A percentile compares a stretch with the other conserved stretches of the same genome.
Conservation (phyloP, 495 filamentous ascomycete species). For the Aspergillus kassunensis region DNA sequence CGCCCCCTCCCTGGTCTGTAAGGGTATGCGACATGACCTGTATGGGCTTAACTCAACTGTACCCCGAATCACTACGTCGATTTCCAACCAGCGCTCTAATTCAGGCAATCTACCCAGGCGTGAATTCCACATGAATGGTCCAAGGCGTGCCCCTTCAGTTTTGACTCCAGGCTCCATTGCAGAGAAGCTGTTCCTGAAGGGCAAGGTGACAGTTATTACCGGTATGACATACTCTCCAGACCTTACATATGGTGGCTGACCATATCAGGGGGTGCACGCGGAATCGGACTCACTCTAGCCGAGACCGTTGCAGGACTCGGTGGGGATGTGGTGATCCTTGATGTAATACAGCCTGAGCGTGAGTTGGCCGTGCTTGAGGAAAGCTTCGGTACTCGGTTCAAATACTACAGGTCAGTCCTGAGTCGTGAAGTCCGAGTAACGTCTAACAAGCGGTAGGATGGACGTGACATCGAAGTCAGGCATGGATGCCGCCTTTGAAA, state of each 20-base stretch:
- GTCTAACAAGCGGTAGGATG: neutral
- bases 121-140: neutral
- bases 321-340: conserved; percentile 1
- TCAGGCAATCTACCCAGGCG: no score
- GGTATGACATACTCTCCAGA: neutral
- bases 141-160: neutral
- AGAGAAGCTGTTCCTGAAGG: neutral
- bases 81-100: no score
- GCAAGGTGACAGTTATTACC: neutral
- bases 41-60: neutral
- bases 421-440: no score
- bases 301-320: neutral
- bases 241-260: neutral
- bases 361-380: neutral
- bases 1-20: neutral
- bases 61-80: neutral
- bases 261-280: neutral
- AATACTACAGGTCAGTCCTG: neutral
- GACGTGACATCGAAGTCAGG: neutral
- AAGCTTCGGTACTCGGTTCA: neutral
- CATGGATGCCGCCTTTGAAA: neutral
- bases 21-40: neutral
- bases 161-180: neutral
- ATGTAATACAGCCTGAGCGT: neutral
- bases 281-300: conserved; percentile 3